A percentile compares a stretch with the other conserved stretches of the same genome.
phyloP scores from a whole-genome alignment of 2,329 filamentous ascomycete genomes.

The Lomentospora prolificans region DNA sequence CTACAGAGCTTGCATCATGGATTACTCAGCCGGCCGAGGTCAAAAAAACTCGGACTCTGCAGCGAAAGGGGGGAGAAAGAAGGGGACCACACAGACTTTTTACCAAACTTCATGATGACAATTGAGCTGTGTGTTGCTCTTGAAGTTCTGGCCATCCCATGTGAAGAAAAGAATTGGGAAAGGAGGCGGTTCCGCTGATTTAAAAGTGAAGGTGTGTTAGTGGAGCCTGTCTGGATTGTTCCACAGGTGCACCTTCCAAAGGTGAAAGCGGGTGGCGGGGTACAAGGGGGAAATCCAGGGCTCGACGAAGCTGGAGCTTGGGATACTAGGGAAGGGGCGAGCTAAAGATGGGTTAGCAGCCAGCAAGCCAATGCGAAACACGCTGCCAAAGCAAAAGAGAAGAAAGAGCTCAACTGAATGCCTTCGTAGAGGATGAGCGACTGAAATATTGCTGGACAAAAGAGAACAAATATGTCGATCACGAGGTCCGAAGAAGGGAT shows the following conservation, averaged over 20 bases:
- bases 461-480: background rate
- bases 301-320: background rate
- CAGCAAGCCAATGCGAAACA: too few species aligned
- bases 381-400: background rate
- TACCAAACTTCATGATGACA: slow-evolving; percentile 50
- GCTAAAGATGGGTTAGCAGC: too few species aligned
- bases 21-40: background rate
- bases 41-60: background rate
- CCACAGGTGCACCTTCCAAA: too few species aligned
- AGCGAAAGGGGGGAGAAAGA: background rate
- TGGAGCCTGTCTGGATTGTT: background rate
- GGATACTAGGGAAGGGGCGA: too few species aligned
- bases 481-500: background rate
- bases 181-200: background rate
- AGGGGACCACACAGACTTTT: slow-evolving; percentile 36
- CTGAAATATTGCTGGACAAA: background rate
- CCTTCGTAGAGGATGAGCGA: too few species aligned
- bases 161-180: background rate
- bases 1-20: background rate
- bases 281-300: background rate
- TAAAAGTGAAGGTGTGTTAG: background rate
- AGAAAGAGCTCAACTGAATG: background rate
- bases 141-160: background rate
- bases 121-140: background rate
- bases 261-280: background rate